Base-by-base conservation (phyloP, 257 asterid species). In the Vinca minor region DNA sequence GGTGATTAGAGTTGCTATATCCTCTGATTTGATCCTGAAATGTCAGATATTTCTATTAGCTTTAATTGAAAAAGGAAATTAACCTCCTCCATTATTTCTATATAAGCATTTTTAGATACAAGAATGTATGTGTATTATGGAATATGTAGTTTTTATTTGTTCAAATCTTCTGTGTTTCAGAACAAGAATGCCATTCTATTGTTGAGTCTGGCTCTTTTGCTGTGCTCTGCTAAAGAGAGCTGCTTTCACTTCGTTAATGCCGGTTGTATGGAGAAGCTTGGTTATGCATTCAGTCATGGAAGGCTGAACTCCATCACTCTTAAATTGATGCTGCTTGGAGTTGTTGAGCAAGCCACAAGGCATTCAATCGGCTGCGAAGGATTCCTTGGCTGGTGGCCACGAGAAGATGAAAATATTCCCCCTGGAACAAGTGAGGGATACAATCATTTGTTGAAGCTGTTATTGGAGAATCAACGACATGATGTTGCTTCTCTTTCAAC, bases 201-300 rank as follows among this genome's bases (percentile, higher is more conserved):
- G 88, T 72, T 80, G 79, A 72, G 80, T 59, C 59, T 85, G 70
- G 88, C 91, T 73, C 83, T 81, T 70, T 62, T 89, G 73, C 67
- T 89, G 78, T 93, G 97, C 83, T 79, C 94, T 68, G 83, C 91
- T 71, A 83, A 87, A 71, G 97, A 86, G 69, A 81, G 90, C 79
- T 86, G 94, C 77, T 86, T 78, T 63, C 86, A 86, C 71, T 86
- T 83, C 83, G 94, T 86, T 60, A 75, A 58, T 77, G 71, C 68
- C 70, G 95, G 98, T 74, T 94, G 95, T 67, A 83, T 93, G 97
- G 87, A 87, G 88, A 91, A 87, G 79, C 93, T 93, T 74, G 88
- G 84, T 70, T 71, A 80, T 74, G 75, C 77, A 68, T 80, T 92
- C 66, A 60, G 77, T 65, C 73, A 66, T 69, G 68, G 70, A 59